Evolutionary conservation across 2,329 filamentous ascomycete genomes (phyloP).

Genomic region (Ceratocystiopsis sp.): DNA sequence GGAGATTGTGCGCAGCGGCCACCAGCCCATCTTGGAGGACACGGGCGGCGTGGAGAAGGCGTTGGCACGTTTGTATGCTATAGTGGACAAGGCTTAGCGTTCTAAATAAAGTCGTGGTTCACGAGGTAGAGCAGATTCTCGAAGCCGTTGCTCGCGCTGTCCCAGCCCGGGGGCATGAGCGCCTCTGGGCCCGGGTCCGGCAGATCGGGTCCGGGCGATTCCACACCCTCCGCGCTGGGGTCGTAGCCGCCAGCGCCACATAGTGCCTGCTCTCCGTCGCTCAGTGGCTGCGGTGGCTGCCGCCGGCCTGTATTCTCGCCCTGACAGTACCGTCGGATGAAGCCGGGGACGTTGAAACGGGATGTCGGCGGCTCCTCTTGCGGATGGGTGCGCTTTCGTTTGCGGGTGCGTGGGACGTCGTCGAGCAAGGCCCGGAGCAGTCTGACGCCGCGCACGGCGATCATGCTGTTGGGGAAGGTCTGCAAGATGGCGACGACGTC

Average conservation of each 20-base stretch:
- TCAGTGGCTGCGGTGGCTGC: too few relatives aligned
- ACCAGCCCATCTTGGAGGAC: constrained; percentile 9
- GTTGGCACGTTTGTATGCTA: neutral
- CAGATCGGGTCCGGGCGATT: too few relatives aligned
- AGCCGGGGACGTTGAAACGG: constrained; percentile 13
- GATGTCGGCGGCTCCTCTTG: neutral
- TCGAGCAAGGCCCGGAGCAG: constrained; percentile 19
- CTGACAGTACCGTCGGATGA: constrained; percentile 15
- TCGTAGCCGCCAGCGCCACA: too few relatives aligned
- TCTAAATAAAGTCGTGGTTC: constrained; percentile 12
- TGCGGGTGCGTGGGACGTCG: neutral
- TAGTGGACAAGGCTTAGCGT: neutral
- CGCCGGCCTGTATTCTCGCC: neutral
- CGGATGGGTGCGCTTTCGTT: neutral
- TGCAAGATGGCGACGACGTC: constrained; percentile 17
- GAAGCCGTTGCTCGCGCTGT: constrained; percentile 7
- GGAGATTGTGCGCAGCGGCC: constrained; percentile 5
- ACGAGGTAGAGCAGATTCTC: constrained; percentile 12
- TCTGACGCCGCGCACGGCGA: constrained; percentile 20
- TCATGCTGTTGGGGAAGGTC: constrained; percentile 18
- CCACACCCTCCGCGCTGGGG: too few relatives aligned
- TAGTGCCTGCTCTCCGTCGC: too few relatives aligned
- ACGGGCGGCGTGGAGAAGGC: neutral
- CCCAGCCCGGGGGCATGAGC: constrained; percentile 7
- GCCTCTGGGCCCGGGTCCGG: too few relatives aligned